Conservation (phyloP, 257 asterid genomes). For the Nemophila menziesii region DNA sequence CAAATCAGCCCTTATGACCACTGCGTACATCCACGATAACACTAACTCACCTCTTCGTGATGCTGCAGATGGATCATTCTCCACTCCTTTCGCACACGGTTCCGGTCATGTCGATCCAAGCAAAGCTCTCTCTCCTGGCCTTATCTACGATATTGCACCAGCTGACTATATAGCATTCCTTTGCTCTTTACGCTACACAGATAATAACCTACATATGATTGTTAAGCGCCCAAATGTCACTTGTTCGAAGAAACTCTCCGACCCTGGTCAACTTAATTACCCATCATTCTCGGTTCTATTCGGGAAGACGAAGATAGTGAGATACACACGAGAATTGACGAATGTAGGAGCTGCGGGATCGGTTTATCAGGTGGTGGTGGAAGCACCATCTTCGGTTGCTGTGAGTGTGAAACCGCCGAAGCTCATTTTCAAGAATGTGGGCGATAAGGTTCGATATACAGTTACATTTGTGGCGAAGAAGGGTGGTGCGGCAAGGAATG, state of each 20-base stretch:
- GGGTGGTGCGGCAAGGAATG: constrained; percentile 20
- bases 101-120: constrained; percentile 43
- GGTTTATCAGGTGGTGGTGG: constrained; percentile 25
- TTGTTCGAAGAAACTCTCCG: constrained; percentile 33
- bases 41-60: constrained; percentile 29
- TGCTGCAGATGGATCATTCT: constrained; percentile 22
- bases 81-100: constrained; percentile 31
- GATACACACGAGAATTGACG: constrained; percentile 50
- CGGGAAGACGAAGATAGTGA: constrained; percentile 46
- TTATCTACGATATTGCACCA: constrained; percentile 23
- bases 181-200: constrained; percentile 34
- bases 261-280: constrained; percentile 75
- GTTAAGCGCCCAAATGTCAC: constrained; percentile 43
- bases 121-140: constrained; percentile 38
- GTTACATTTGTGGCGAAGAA: constrained; percentile 48
- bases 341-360: constrained; percentile 60
- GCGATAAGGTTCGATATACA: constrained; percentile 36
- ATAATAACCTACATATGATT: constrained; percentile 28
- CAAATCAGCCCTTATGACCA: constrained; percentile 45
- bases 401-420: constrained; percentile 47
- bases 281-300: constrained; percentile 70
- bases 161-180: constrained; percentile 31
- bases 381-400: constrained; percentile 31
- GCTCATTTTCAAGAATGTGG: constrained; percentile 35
- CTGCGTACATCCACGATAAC: constrained; percentile 30